Percentiles rank a stretch among this genome's conserved stretches.
These are phyloP conservation scores for Emiliania huxleyi DNA, from an alignment of 78 protist genomes.

Conservation along the genomic window DNA sequence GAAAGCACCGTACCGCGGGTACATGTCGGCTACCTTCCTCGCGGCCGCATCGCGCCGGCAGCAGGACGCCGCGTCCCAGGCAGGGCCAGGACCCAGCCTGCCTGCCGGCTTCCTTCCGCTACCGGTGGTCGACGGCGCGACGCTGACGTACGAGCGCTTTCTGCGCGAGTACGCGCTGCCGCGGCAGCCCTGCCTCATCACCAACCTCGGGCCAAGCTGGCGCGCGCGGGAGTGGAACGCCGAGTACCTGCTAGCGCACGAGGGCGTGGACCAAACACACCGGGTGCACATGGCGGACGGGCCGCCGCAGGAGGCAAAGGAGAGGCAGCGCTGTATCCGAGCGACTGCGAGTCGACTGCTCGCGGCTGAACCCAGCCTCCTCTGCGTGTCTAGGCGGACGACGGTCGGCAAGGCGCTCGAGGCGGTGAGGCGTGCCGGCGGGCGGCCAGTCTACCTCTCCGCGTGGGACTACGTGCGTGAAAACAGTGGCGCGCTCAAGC, in stretches of 20 bases:
- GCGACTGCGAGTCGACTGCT: too few species aligned
- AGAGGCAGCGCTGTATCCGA: too few species aligned
- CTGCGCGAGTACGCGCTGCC: not conserved
- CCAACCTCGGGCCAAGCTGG: not conserved
- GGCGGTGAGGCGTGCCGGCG: not conserved
- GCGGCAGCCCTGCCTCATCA: not conserved
- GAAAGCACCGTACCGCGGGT: too few species aligned
- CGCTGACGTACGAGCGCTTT: not conserved
- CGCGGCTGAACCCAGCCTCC: too few species aligned
- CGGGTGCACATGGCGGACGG: not conserved
- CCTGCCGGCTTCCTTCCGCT: too few species aligned
- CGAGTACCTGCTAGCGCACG: not conserved
- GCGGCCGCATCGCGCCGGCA: too few species aligned
- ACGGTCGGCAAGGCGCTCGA: not conserved
- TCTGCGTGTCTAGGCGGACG: not conserved
- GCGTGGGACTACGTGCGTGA: conserved; percentile 13
- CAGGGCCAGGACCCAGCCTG: too few species aligned
- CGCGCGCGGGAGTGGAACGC: not conserved
- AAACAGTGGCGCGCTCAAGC: too few species aligned
- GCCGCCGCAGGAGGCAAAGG: not conserved
- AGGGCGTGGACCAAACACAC: not conserved
- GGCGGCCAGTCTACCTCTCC: not conserved
- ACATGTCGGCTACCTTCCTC: too few species aligned
- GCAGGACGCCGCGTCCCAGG: too few species aligned
- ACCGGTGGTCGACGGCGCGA: too few species aligned